These are phyloP conservation scores for Lunularia cruciata DNA, from an alignment of 225 moss, liverwort and hornwort genomes.

Conservation along the genomic window DNA sequence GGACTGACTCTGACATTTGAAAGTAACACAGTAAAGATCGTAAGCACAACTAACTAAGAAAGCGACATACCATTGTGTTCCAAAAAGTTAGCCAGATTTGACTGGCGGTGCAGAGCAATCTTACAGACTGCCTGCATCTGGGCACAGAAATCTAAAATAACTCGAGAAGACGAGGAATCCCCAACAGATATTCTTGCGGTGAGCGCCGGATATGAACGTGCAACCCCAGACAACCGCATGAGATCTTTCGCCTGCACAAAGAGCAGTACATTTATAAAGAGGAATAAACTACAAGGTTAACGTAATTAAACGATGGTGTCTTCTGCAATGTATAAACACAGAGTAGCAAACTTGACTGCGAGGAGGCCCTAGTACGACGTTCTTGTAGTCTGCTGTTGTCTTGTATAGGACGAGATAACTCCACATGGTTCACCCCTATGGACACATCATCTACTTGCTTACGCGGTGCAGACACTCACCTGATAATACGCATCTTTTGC, in stretches of 20 bases:
- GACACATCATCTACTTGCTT: no score
- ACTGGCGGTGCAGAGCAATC: conserved; percentile 87
- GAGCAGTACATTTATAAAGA: conserved; percentile 3
- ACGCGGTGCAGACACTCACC: conserved; percentile 49
- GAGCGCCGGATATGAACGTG: conserved; percentile 81
- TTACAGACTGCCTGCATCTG: conserved; percentile 98
- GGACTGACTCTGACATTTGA: no score
- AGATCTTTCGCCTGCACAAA: conserved; percentile 98
- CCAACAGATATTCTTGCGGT: conserved; percentile 78
- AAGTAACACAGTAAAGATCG: no score
- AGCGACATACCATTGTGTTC: conserved; percentile 72
- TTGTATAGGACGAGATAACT: neutral
- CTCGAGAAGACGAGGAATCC: conserved; percentile 74
- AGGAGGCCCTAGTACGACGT: no score
- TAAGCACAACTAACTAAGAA: neutral
- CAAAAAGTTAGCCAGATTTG: conserved; percentile 88
- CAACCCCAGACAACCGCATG: conserved; percentile 92
- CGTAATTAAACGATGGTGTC: no score
- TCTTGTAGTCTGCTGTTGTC: neutral
- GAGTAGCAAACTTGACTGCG: no score
- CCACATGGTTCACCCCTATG: neutral
- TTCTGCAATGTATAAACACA: no score
- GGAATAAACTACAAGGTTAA: no score
- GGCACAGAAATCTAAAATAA: conserved; percentile 87
- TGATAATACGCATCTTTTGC: conserved; percentile 93